Conservation (phyloP, 179 eudicot genomes). For the Spergularia azorica region DNA sequence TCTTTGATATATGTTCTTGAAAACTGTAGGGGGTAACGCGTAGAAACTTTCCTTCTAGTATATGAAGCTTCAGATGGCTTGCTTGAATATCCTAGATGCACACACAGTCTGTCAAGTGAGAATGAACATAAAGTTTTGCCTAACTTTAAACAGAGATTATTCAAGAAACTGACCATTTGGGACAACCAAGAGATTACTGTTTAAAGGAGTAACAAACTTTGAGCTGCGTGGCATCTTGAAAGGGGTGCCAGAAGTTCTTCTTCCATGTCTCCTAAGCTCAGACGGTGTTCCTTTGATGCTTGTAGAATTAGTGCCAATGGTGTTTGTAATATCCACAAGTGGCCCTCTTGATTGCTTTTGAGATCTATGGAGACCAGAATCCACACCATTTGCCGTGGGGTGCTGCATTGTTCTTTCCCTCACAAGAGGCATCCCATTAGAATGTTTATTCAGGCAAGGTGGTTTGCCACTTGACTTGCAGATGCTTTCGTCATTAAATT, state of each 20-base stretch:
- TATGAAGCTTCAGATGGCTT: conserved; percentile 43
- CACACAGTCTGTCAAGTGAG: conserved; percentile 6
- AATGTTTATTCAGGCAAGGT: conserved; percentile 29
- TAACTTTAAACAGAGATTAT: conserved; percentile 6
- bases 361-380: conserved; percentile 28
- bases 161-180: conserved; percentile 49
- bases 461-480: conserved; percentile 28
- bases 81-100: conserved; percentile 42
- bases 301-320: conserved; percentile 15
- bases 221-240: conserved; percentile 86
- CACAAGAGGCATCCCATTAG: conserved; percentile 23
- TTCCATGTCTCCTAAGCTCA: conserved; percentile 50
- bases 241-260: conserved; percentile 55
- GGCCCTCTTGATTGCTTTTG: conserved; percentile 42
- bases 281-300: conserved; percentile 35
- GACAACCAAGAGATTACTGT: conserved; percentile 28
- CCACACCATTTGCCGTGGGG: conserved; percentile 28
- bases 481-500: conserved; percentile 55
- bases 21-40: conserved; percentile 58
- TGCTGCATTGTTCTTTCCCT: conserved; percentile 19
- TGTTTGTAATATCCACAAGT: conserved; percentile 63
- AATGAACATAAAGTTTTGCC: neutral
- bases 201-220: conserved; percentile 65
- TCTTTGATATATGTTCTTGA: conserved; percentile 61
- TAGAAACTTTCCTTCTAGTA: conserved; percentile 51